These are phyloP conservation scores for Geopyxis carbonaria DNA, from an alignment of 495 filamentous ascomycete genomes.

Conservation along the genomic window DNA sequence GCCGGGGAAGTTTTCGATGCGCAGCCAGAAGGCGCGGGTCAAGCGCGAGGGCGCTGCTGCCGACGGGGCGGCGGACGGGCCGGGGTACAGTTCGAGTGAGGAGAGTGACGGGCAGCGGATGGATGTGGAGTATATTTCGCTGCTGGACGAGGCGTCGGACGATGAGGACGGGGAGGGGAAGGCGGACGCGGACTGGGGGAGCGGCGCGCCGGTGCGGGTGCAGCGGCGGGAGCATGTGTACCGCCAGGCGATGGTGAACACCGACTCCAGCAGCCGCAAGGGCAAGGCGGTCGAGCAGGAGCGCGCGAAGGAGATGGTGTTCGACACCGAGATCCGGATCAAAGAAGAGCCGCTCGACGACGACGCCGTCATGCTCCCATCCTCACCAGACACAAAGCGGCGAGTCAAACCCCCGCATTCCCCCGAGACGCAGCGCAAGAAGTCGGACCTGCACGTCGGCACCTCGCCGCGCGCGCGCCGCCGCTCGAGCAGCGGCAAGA, in stretches of 20 bases:
- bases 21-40: background rate
- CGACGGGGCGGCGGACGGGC: background rate
- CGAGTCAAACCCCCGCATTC: slow-evolving; percentile 1
- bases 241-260: slow-evolving; percentile 15
- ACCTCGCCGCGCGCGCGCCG: slow-evolving; percentile 1
- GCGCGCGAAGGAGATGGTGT: slow-evolving; percentile 14
- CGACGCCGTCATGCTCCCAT: background rate
- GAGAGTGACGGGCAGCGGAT: slow-evolving; percentile 20
- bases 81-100: slow-evolving; percentile 7
- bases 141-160: slow-evolving; percentile 8
- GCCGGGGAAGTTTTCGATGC: background rate
- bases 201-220: slow-evolving; percentile 20
- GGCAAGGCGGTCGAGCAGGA: slow-evolving; percentile 12
- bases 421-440: slow-evolving; percentile 4
- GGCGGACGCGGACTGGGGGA: slow-evolving; percentile 9
- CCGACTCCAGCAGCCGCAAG: slow-evolving; percentile 16
- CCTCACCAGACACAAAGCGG: slow-evolving; percentile 6
- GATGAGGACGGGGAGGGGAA: slow-evolving; percentile 7
- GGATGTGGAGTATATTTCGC: slow-evolving; percentile 20
- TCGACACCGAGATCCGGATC: slow-evolving; percentile 18
- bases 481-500: slow-evolving; percentile 6
- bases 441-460: background rate
- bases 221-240: slow-evolving; percentile 16
- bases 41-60: background rate
- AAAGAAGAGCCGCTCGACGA: slow-evolving; percentile 18